phyloP scores from a whole-genome alignment of 805 yeast genomes.

The Wickerhamiella sergipiensis region DNA sequence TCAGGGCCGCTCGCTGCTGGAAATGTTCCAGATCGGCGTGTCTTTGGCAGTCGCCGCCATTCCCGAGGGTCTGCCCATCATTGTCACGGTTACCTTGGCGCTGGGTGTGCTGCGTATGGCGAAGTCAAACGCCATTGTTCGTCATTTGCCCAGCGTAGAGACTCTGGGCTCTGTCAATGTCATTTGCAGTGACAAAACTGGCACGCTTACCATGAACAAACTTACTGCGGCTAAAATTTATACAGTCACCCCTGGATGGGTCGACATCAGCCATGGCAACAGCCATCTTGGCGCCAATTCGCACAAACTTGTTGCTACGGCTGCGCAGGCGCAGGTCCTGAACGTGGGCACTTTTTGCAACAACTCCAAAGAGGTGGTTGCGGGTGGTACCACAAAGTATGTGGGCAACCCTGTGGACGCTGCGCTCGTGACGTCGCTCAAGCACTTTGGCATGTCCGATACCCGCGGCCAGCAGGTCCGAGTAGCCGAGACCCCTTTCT shows the following conservation, averaged over 20 bases:
- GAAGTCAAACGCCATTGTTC: constrained; percentile 80
- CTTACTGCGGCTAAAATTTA: constrained; percentile 23
- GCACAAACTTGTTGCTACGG: constrained; percentile 7
- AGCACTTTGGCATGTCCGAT: constrained; percentile 53
- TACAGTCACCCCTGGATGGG: constrained; percentile 9
- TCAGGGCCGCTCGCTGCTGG: constrained; percentile 92
- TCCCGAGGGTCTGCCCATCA: constrained; percentile 97
- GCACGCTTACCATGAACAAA: constrained; percentile 36
- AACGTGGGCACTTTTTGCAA: constrained; percentile 25
- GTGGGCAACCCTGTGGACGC: constrained; percentile 93
- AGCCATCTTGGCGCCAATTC: neutral
- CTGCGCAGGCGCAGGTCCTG: constrained; percentile 15
- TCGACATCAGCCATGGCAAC: constrained; percentile 7
- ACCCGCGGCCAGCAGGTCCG: constrained; percentile 46
- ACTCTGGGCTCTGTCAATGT: constrained; percentile 47
- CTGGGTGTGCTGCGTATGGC: constrained; percentile 97
- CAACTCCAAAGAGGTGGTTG: constrained; percentile 25
- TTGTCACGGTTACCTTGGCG: constrained; percentile 94
- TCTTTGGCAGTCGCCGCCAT: constrained; percentile 98
- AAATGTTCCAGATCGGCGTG: constrained; percentile 95
- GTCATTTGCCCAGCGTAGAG: constrained; percentile 81
- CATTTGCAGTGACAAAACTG: constrained; percentile 39
- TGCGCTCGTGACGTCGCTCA: constrained; percentile 66
- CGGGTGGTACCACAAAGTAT: constrained; percentile 58
- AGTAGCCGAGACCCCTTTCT: constrained; percentile 67